A percentile compares a stretch with the other conserved stretches of the same genome.
Evolutionary conservation across 2,329 filamentous ascomycete genomes (phyloP).

Genomic region (Fusarium sulawesiense): DNA sequence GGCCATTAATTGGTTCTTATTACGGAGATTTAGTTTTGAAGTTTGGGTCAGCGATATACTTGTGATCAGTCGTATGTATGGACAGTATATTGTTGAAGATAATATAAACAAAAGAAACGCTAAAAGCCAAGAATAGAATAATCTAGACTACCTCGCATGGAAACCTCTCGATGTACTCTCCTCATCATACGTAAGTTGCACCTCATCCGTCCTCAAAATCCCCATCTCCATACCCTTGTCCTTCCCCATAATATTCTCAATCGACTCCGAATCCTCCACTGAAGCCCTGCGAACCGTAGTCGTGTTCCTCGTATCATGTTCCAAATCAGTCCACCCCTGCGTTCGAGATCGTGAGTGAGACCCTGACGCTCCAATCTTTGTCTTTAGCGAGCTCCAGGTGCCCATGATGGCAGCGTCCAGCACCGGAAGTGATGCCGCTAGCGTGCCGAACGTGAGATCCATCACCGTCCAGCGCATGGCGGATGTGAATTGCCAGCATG

Average conservation of each 20-base stretch:
- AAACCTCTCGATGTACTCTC: neutral
- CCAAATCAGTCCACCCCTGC: conserved; percentile 27
- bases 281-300: neutral
- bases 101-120: neutral
- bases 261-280: conserved; percentile 6
- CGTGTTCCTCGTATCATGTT: conserved; percentile 5
- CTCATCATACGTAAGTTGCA: conserved; percentile 8
- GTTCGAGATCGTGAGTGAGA: conserved; percentile 23
- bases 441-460: conserved; percentile 20
- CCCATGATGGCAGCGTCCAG: conserved; percentile 31
- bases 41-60: neutral
- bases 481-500: conserved; percentile 29
- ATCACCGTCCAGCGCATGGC: conserved; percentile 23
- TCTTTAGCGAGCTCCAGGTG: conserved; percentile 21
- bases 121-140: neutral
- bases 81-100: neutral
- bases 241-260: conserved; percentile 18
- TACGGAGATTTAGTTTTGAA: neutral
- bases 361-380: conserved; percentile 20
- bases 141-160: neutral
- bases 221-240: conserved; percentile 16
- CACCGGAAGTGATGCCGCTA: conserved; percentile 22
- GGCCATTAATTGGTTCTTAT: neutral
- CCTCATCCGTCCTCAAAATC: conserved; percentile 23
- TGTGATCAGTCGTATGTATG: neutral